A percentile compares a stretch with the other conserved stretches of the same genome.
phyloP scores from a whole-genome alignment of 495 filamentous ascomycete species.

The Xylaria cubensis region DNA sequence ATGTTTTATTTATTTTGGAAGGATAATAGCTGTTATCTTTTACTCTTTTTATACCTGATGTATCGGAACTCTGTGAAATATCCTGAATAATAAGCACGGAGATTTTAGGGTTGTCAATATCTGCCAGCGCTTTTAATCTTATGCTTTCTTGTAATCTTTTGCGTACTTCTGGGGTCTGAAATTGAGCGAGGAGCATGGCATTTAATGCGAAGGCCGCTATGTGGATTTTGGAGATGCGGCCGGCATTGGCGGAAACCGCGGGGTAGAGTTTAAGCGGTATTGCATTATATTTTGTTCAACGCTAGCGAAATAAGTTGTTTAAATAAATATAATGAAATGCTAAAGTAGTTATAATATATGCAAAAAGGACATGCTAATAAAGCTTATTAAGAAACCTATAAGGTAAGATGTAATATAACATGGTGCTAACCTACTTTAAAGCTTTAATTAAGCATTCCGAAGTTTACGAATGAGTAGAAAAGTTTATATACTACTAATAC shows the following conservation, averaged over 20 bases:
- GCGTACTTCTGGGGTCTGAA: slow-evolving; percentile 44
- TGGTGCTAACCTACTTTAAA: not conserved
- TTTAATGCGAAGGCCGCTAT: slow-evolving; percentile 50
- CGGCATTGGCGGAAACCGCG: slow-evolving; percentile 37
- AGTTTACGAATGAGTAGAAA: not conserved
- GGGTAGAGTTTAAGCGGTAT: slow-evolving; percentile 27
- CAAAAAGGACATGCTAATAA: not conserved
- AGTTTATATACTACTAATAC: not conserved
- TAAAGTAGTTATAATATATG: not conserved
- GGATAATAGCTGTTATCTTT: not conserved
- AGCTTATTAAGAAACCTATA: too few species aligned
- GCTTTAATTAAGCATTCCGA: not conserved
- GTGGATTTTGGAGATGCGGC: slow-evolving; percentile 48
- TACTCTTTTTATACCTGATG: not conserved
- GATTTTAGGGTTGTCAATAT: slow-evolving; percentile 37
- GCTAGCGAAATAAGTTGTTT: not conserved
- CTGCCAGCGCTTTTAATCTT: slow-evolving; percentile 38
- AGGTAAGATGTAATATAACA: not conserved
- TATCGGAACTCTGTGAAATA: not conserved
- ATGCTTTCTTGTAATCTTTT: slow-evolving; percentile 34
- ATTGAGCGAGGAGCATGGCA: slow-evolving; percentile 46
- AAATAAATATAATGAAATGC: not conserved
- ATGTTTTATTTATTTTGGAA: too few species aligned
- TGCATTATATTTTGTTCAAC: not conserved
- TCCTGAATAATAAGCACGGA: slow-evolving; percentile 38